Evolutionary conservation across 2,329 filamentous ascomycete genomes (phyloP), one percentile per base, ranked within the genome.

Genomic region (Ilyonectria sp.): DNA sequence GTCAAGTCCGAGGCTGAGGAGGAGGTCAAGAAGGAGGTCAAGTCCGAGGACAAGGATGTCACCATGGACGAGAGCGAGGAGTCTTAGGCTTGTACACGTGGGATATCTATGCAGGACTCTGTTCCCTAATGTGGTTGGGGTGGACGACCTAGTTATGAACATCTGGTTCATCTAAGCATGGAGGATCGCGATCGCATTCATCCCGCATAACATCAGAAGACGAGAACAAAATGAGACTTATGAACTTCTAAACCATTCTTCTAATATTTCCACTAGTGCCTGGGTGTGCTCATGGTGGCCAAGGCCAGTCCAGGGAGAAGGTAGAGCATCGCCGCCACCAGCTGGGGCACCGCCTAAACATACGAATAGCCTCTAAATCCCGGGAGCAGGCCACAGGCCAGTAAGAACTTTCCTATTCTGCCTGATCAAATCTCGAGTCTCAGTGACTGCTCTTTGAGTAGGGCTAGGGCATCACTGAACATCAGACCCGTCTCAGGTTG

Each of bases 1-100:
- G 74, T 70, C n/a, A 70, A 47, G 21, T 43, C 13, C 63, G 62
- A 65, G 31, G 61, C 57, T 13, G 68, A 68, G 58, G 55, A 62
- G 59, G 62, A 68, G 6, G 53, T 63, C 50, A 71, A 46, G 29
- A 46, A 19, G 8, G 26, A 55, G 55, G 58, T 54, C 5, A 64
- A 71, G 60, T 23, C 54, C 2, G 68, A 69, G 49, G 43, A 60
- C 19, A 59, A 60, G 8, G 43, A 54, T 9, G 47, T 31, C 35
- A 52, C 21, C 9, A 56, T 35, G 44, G 53, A 52, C 13, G 37
- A 47, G 31, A 44, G 21, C 23, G 44, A 49, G 10, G 49, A 57
- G 58, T 40, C 47, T 15, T 60, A 63, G 23, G 63, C 17, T 15
- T 53, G 13, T 31, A 19, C 19, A 6, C 29, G 29, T 15, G 19